Base-by-base conservation (phyloP, 2,329 filamentous ascomycete species). In the Fusarium bulbicola region DNA sequence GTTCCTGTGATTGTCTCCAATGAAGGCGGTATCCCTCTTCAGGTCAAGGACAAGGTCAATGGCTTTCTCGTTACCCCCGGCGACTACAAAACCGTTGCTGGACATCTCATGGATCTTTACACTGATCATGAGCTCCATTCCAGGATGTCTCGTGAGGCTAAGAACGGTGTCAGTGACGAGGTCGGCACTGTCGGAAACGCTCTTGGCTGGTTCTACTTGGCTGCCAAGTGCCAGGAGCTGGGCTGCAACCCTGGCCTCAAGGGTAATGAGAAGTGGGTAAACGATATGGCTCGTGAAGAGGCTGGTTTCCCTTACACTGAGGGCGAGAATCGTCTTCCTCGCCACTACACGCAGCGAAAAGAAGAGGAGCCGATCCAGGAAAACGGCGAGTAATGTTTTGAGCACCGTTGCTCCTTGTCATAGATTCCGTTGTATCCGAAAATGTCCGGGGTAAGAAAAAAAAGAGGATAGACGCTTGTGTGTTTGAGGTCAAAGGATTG, bases 151-250 rank as follows among this genome's bases (percentile, higher is more conserved):
- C 74, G 86, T 13, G 92, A 88, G 72, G 93, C 93, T 0, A 83
- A 83, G 42, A 84, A 81, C 1, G 89, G 92, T 67, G 92, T 96
- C 20, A 94, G 91, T 68, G 93, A 96, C 78, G 93, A 96, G 79
- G 92, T 95, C 3, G 90, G 92, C 68, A 96, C 93, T 0, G 92
- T 95, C 2, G 93, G 93, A 0, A 95, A 95, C 79, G 91, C 91
- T 3, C 83, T 95, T 18, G 86, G 85, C 28, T 96, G 93, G 93
- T 88, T 93, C 79, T 95, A 93, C 79, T 85, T 96, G n/a, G 92
- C 92, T 1, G 88, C 90, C 74, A 90, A 89, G 79, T 86, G 92
- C 80, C 84, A 86, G 28, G 88, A 90, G 74, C 82, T 85, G 2
- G 88, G 88, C 30, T 79, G 80, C 5, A 84, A 81, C 63, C 82